Base-by-base conservation (phyloP, 2,329 filamentous ascomycete genomes). In the Epichloe amarillans region DNA sequence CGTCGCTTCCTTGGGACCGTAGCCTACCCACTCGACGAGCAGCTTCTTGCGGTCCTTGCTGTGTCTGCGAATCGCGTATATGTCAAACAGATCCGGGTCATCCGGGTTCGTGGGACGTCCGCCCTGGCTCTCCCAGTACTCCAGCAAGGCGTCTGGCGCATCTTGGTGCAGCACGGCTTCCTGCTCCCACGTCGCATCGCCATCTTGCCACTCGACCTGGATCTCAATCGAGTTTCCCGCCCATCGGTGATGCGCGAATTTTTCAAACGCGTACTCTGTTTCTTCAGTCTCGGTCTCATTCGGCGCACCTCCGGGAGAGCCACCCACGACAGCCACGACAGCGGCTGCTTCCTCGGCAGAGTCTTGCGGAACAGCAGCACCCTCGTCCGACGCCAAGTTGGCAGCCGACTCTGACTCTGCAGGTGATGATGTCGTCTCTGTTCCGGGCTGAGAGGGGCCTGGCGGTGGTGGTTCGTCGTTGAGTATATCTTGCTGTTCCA, bases 1-100 rank as follows among this genome's bases (percentile, higher is more conserved):
- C 2, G 62, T 61, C 4, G 52, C 57, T 0, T 66, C 62, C 10
- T 53, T 47, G 8, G 56, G 50, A 3, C 57, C 57, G 40, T 61
- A 68, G 11, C 66, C 66, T 4, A 67, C 51, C 66, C 66, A 69
- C 52, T 69, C 66, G 1, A 69, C 64, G 8, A 60, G 52, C 33
- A 68, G 53, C 19, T 56, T 56, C 40, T 58, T 58, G 47, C 57
- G 59, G 5, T 61, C 56, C 15, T 54, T 56, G 11, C 57, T 60
- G 50, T 68, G 66, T 35, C 61, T 61, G 26, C 59, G 61, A 37
- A 69, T 61, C 4, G 62, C 62, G 46, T 62, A 63, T 4, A 67
- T 62, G 35, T 62, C 61, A 52, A 59, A 68, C 1, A 68, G 26
- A 0, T 61, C 60, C 3, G 62, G 53, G 37, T 66, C 56, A 8